A percentile compares a stretch with the other conserved stretches of the same genome.
Evolutionary conservation across 108 stramenopile genomes (phyloP).

Genomic region (Craspedostauros australis): DNA sequence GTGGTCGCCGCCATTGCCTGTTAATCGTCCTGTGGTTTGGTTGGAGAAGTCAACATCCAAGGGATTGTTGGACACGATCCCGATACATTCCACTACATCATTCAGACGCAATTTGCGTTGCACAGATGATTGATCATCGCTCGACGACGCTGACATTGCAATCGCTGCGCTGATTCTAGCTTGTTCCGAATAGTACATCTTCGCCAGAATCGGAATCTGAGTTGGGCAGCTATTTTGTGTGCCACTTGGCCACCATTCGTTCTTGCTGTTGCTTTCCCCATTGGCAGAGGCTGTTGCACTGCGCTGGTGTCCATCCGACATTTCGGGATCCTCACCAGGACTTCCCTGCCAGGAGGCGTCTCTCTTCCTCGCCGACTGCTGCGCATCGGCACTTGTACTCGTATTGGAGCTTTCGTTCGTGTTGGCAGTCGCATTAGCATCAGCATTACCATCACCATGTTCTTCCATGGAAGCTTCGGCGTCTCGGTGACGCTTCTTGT

Average conservation of each 20-base stretch:
- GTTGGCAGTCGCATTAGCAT: too few relatives aligned
- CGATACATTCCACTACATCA: conserved; percentile 47
- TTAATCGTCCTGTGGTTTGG: neutral
- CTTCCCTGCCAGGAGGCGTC: too few relatives aligned
- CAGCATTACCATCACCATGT: neutral
- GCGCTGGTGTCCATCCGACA: too few relatives aligned
- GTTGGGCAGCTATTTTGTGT: conserved; percentile 3
- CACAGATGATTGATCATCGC: too few relatives aligned
- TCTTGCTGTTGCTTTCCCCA: neutral
- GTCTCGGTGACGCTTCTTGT: neutral
- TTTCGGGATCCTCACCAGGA: too few relatives aligned
- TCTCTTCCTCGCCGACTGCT: too few relatives aligned
- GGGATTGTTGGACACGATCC: conserved; percentile 36
- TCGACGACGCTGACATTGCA: too few relatives aligned
- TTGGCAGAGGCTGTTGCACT: too few relatives aligned
- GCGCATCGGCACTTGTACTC: too few relatives aligned
- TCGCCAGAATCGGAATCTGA: conserved; percentile 34
- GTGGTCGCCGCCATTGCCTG: neutral
- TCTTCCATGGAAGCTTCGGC: neutral
- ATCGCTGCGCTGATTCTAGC: too few relatives aligned
- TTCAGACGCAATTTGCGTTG: conserved; percentile 38
- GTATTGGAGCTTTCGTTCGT: too few relatives aligned
- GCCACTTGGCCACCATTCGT: conserved; percentile 30
- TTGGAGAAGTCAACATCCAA: conserved; percentile 26
- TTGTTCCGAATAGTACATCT: conserved; percentile 54